phyloP scores from a whole-genome alignment of 306 rosid species.

The Amphicarpaea edgeworthii region DNA sequence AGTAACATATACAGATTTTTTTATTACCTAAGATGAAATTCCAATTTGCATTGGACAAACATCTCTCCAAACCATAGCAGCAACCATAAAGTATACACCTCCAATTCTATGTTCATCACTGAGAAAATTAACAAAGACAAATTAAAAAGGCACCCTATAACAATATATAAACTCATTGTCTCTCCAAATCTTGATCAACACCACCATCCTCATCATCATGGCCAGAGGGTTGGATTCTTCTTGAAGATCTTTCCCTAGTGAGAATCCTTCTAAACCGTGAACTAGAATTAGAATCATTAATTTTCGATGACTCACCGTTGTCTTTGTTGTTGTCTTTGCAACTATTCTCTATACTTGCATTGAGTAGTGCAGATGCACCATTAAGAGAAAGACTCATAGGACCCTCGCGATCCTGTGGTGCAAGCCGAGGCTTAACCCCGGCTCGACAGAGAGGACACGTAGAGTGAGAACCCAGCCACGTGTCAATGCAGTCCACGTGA shows the following conservation, averaged over 20 bases:
- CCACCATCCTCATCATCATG: slow-evolving; percentile 10
- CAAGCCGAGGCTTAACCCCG: slow-evolving; percentile 35
- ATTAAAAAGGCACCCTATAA: background rate
- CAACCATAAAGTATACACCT: background rate
- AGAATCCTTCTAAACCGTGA: slow-evolving; percentile 50
- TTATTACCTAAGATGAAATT: background rate
- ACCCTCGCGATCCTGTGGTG: slow-evolving; percentile 49
- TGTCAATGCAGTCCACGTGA: slow-evolving; percentile 60
- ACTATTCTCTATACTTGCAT: background rate
- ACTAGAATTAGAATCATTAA: slow-evolving; percentile 25
- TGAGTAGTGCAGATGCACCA: background rate
- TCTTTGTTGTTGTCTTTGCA: accelerated
- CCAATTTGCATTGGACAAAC: background rate
- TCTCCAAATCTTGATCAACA: slow-evolving; percentile 52
- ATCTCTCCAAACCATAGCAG: background rate
- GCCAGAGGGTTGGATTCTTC: slow-evolving; percentile 34
- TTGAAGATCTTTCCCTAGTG: slow-evolving; percentile 50
- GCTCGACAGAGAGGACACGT: slow-evolving; percentile 67
- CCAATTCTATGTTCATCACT: background rate
- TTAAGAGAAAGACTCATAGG: background rate
- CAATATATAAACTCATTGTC: slow-evolving; percentile 36
- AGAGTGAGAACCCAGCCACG: slow-evolving; percentile 49
- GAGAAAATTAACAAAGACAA: background rate
- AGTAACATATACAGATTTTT: too few species aligned
- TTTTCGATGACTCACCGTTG: background rate